Conservation (phyloP, 208 protist species). For the Leishmania gerbilli region DNA sequence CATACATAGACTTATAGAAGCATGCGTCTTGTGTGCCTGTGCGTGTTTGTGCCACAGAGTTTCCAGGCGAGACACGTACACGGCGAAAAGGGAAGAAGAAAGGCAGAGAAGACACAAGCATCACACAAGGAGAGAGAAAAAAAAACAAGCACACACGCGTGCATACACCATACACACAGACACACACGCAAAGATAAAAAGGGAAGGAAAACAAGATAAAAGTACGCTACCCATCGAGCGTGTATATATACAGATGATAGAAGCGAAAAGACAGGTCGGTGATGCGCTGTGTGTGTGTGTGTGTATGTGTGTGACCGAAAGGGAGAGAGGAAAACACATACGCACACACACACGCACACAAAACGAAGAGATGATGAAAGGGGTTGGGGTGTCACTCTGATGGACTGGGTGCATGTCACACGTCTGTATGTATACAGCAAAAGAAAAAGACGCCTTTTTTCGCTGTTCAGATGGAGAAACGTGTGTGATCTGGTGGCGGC, state of each 20-base stretch:
- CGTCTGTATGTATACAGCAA: not conserved
- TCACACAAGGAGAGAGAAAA: not conserved
- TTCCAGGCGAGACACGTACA: not conserved
- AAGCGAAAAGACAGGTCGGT: not conserved
- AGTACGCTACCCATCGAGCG: not conserved
- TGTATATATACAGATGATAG: not conserved
- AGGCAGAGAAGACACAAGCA: not conserved
- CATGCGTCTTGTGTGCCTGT: not conserved
- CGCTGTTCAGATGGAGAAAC: not conserved
- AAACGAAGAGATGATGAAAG: too few relatives aligned
- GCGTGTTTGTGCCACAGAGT: not conserved
- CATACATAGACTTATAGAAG: not conserved
- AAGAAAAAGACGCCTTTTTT: not conserved
- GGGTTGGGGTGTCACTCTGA: too few relatives aligned
- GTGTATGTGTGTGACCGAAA: not conserved
- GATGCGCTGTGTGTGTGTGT: not conserved
- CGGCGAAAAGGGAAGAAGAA: not conserved
- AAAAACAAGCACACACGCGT: not conserved
- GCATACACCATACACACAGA: not conserved
- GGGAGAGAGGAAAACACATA: too few relatives aligned
- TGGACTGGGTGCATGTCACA: too few relatives aligned
- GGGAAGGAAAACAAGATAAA: not conserved
- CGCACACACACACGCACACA: too few relatives aligned
- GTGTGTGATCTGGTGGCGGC: not conserved
- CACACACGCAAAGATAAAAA: not conserved